These are phyloP conservation scores for Aspergillus affinis DNA, from an alignment of 495 filamentous ascomycete species.

Conservation along the genomic window DNA sequence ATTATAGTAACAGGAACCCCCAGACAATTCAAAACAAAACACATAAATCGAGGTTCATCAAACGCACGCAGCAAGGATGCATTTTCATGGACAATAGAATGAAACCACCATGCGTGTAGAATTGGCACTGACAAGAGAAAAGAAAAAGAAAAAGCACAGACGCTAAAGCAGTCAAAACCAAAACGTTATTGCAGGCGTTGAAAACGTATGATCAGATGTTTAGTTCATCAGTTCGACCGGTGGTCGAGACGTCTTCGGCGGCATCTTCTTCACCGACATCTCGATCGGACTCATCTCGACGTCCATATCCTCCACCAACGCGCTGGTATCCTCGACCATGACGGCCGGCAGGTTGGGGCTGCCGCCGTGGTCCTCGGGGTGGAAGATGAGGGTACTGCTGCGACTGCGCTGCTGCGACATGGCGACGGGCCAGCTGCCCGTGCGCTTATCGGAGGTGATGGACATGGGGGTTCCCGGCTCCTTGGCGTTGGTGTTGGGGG, in stretches of 20 bases:
- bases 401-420: slow-evolving; percentile 48
- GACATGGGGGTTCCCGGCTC: slow-evolving; percentile 41
- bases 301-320: slow-evolving; percentile 46
- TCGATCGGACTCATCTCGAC: slow-evolving; percentile 45
- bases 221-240: slow-evolving; percentile 86
- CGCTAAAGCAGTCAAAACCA: slow-evolving; percentile 16
- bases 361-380: slow-evolving; percentile 71
- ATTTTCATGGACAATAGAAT: not conserved
- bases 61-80: not conserved
- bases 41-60: not conserved
- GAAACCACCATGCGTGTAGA: not conserved
- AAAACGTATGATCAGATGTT: slow-evolving; percentile 9
- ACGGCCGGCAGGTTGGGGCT: slow-evolving; percentile 83
- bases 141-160: not conserved
- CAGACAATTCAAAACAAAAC: slow-evolving; percentile 1
- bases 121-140: not conserved
- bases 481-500: slow-evolving; percentile 3
- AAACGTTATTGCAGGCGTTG: slow-evolving; percentile 12
- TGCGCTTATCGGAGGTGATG: slow-evolving; percentile 39
- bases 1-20: not conserved
- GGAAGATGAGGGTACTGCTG: slow-evolving; percentile 71
- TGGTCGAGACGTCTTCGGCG: slow-evolving; percentile 76
- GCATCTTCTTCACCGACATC: slow-evolving; percentile 52
- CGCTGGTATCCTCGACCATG: slow-evolving; percentile 84
- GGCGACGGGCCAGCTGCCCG: slow-evolving; percentile 37